Percentiles rank a stretch among this genome's conserved stretches.
Conservation (phyloP, 2,329 filamentous ascomycete species). For the Fusarium sacchari region DNA sequence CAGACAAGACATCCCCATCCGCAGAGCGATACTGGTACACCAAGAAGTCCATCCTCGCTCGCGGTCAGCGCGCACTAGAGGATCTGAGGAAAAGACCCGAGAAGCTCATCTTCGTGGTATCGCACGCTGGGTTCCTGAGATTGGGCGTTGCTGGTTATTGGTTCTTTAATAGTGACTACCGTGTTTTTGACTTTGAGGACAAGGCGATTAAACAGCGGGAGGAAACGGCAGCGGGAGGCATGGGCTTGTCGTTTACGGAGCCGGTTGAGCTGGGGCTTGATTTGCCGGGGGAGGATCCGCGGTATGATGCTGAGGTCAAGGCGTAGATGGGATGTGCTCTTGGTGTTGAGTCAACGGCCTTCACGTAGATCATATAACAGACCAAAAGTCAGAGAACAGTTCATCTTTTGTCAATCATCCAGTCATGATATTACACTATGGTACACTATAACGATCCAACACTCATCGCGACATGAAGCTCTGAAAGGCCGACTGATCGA, state of each 20-base stretch:
- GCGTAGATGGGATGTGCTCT: not conserved
- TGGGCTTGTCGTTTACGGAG: slow-evolving; percentile 50
- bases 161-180: slow-evolving; percentile 72
- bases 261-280: slow-evolving; percentile 52
- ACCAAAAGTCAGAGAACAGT: not conserved
- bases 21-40: slow-evolving; percentile 63
- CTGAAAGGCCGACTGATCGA: slow-evolving; percentile 95
- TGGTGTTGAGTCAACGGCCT: not conserved
- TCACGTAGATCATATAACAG: not conserved
- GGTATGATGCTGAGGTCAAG: not conserved
- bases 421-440: slow-evolving; percentile 31
- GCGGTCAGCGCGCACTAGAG: slow-evolving; percentile 62
- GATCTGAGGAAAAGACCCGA: slow-evolving; percentile 64
- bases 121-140: slow-evolving; percentile 72
- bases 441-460: slow-evolving; percentile 22
- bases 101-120: slow-evolving; percentile 71
- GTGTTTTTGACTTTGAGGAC: slow-evolving; percentile 66
- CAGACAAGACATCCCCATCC: slow-evolving; percentile 66
- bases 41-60: slow-evolving; percentile 61
- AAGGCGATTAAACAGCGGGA: slow-evolving; percentile 59
- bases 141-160: slow-evolving; percentile 63
- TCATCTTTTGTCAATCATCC: slow-evolving; percentile 1
- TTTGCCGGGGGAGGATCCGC: slow-evolving; percentile 48
- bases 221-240: slow-evolving; percentile 47
- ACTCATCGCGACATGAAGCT: slow-evolving; percentile 83